Percentiles rank a stretch among this genome's conserved stretches.
These are phyloP conservation scores for Allium fistulosum DNA, from an alignment of 106 monocot genomes.

Conservation along the genomic window DNA sequence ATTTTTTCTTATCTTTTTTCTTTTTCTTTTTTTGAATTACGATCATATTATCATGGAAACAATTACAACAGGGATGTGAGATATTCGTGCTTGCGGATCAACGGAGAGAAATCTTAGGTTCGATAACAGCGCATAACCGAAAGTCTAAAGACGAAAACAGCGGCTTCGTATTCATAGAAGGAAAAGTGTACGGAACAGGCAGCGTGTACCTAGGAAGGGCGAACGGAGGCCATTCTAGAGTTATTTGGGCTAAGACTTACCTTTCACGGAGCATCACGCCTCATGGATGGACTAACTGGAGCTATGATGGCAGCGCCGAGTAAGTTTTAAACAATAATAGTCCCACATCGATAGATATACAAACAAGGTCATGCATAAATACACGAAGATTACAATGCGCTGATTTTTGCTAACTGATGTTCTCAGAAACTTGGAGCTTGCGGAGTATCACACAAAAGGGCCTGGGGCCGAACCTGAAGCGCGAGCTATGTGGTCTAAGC, in stretches of 20 bases:
- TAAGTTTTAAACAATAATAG: slow-evolving; percentile 5
- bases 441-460: slow-evolving; percentile 58
- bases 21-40: too few relatives aligned
- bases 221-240: slow-evolving; percentile 51
- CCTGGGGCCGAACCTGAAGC: slow-evolving; percentile 32
- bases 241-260: slow-evolving; percentile 68
- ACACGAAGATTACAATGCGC: not conserved
- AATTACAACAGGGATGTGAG: slow-evolving; percentile 50
- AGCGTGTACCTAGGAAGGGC: slow-evolving; percentile 63
- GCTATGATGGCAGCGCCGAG: slow-evolving; percentile 55
- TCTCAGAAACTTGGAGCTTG: slow-evolving; percentile 47
- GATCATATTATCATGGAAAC: too few relatives aligned
- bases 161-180: slow-evolving; percentile 76
- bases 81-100: slow-evolving; percentile 71
- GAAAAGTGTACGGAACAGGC: slow-evolving; percentile 68
- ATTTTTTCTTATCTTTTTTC: too few relatives aligned
- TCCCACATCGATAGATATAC: not conserved
- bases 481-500: slow-evolving; percentile 8
- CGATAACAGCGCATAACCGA: slow-evolving; percentile 80
- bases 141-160: slow-evolving; percentile 32
- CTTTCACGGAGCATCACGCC: slow-evolving; percentile 75
- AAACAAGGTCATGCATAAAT: not conserved
- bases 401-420: too few relatives aligned
- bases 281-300: slow-evolving; percentile 81
- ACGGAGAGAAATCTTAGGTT: slow-evolving; percentile 51